Base-by-base conservation (phyloP, 1,139 yeast species). In the Pichia sp. region DNA sequence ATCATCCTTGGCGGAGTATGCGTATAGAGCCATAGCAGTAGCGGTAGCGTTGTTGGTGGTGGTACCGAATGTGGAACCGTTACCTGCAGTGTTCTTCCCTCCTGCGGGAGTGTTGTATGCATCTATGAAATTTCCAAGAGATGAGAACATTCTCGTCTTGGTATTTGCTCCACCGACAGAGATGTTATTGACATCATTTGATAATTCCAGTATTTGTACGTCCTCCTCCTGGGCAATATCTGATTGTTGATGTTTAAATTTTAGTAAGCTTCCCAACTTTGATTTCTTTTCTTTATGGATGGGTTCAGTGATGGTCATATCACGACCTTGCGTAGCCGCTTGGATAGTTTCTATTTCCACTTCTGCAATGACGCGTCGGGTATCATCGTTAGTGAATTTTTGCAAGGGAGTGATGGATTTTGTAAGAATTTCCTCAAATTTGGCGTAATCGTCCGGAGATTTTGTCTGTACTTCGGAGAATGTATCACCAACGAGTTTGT, bases 281-380 rank as follows among this genome's bases (percentile, higher is more conserved):
- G 74, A 64, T 54, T 78, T 79, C 56, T 76, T 78, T 37, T 70
- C 64, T 30, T 54, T 48, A 18, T 58, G 53, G 5, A 57, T 53
- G 6, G 65, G 67, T 37, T 66, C 72, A 15, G 67, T 58, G 41
- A 74, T 64, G 8, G 80, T 62, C 45, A 81, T 59, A 52, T 82
- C 88, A 44, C 73, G 69, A 48, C 81, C 91, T 11, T 82, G 86
- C 0, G 94, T 93, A 36, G 83, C 88, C 43, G 80, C 75, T 56
- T 86, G 93, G 46, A 93, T 86, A 14, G 93, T 77, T 56, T 91
- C 96, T 37, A 88, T 78, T 50, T 83, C 93, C 13, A 88, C 97
- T 52, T 86, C 95, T 20, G 78, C 72, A 38, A 70, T 69, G 25
- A 88, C 77, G 44, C 94, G 72, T 33, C 62, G 61, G 5, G 85